These are phyloP conservation scores for Pisolithus albus DNA, from an alignment of 768 basidiomycete genomes.

Conservation along the genomic window DNA sequence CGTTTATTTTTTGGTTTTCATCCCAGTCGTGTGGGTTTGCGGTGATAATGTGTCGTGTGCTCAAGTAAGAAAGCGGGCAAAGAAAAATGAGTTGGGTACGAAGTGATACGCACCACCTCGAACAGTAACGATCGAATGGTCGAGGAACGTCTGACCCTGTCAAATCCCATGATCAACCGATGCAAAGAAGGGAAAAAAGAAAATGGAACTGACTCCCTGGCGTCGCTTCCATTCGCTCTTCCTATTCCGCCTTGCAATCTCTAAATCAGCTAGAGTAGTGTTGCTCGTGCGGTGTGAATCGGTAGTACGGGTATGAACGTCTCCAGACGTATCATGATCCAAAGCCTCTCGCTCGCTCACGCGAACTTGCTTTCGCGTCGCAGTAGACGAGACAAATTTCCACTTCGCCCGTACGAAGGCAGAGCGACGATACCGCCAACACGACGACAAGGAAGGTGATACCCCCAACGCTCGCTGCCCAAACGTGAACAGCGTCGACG, in stretches of 20 bases:
- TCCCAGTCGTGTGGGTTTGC: too few relatives aligned
- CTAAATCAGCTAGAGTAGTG: neutral
- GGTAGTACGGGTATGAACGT: neutral
- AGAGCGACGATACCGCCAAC: neutral
- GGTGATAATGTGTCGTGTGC: neutral
- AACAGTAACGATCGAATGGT: conserved; percentile 73
- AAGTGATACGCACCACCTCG: conserved; percentile 51
- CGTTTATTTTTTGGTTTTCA: neutral
- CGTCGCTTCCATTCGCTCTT: conserved; percentile 72
- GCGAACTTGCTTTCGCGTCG: neutral
- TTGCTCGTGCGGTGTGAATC: neutral
- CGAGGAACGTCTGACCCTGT: conserved; percentile 75
- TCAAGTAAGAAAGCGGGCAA: too few relatives aligned
- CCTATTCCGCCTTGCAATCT: conserved; percentile 28
- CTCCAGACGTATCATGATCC: neutral
- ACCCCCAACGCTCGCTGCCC: neutral
- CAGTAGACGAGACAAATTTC: too few relatives aligned
- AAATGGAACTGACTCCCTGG: conserved; percentile 46
- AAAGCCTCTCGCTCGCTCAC: neutral
- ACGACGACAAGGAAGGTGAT: neutral
- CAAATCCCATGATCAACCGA: neutral
- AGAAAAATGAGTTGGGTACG: neutral
- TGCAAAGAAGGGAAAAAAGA: neutral
- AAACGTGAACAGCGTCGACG: neutral
- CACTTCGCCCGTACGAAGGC: neutral